phyloP scores from a whole-genome alignment of 371 early-diverging fungal species.

The Mortierella sp. region DNA sequence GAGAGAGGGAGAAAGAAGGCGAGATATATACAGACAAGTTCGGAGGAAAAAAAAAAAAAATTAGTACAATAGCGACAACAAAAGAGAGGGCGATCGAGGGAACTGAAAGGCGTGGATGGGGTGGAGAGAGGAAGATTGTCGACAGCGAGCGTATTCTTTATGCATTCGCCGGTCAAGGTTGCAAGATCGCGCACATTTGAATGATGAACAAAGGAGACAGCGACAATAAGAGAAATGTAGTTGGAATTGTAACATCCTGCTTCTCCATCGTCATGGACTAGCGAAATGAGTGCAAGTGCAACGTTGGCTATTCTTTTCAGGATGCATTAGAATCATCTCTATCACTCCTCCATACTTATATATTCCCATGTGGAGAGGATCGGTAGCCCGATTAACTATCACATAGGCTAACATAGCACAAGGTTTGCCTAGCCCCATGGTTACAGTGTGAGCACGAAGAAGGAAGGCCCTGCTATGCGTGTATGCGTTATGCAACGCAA shows the following conservation, averaged over 20 bases:
- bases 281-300: constrained; percentile 9
- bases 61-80: background rate
- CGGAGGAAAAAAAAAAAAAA: constrained; percentile 8
- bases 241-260: constrained; percentile 54
- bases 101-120: constrained; percentile 4
- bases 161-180: constrained; percentile 32
- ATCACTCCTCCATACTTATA: background rate
- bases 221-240: constrained; percentile 19
- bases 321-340: constrained; percentile 20
- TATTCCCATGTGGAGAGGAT: constrained; percentile 25
- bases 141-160: constrained; percentile 5
- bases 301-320: background rate
- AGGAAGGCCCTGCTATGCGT: background rate
- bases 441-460: background rate
- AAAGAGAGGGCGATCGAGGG: background rate
- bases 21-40: background rate
- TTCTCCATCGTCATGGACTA: constrained; percentile 30
- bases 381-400: constrained; percentile 1
- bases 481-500: constrained; percentile 9
- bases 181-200: constrained; percentile 28
- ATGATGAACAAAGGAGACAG: constrained; percentile 4
- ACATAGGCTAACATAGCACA: background rate
- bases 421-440: background rate
- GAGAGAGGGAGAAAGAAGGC: constrained; percentile 2
- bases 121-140: background rate